Percentiles rank a stretch among this genome's conserved stretches.
These are phyloP conservation scores for Isabelozyma heimii DNA, from an alignment of 805 yeast genomes.

Conservation along the genomic window DNA sequence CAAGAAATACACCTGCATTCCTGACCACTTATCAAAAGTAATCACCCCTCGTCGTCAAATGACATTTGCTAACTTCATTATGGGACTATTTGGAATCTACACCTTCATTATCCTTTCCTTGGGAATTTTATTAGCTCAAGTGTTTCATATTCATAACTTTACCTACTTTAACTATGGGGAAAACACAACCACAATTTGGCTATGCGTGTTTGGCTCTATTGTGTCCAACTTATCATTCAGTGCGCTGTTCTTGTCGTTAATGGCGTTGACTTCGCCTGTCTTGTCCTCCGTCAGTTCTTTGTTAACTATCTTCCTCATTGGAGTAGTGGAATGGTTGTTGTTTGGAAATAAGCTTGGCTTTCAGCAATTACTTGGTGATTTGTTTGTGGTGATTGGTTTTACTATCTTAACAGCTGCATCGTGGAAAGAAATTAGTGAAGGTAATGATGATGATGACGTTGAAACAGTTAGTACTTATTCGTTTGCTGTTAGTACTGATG, in stretches of 20 bases:
- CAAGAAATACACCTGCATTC: conserved; percentile 74
- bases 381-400: conserved; percentile 69
- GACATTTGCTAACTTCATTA: conserved; percentile 75
- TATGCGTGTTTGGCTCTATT: conserved; percentile 50
- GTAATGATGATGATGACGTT: conserved; percentile 43
- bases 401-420: conserved; percentile 59
- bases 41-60: conserved; percentile 64
- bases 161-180: conserved; percentile 48
- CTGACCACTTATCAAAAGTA: conserved; percentile 44
- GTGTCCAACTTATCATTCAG: conserved; percentile 66
- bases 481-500: conserved; percentile 34
- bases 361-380: conserved; percentile 66
- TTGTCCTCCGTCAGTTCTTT: conserved; percentile 67
- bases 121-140: conserved; percentile 46
- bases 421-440: conserved; percentile 61
- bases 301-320: conserved; percentile 76
- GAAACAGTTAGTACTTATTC: conserved; percentile 41
- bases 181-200: conserved; percentile 37
- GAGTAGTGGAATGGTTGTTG: conserved; percentile 67
- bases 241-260: conserved; percentile 67
- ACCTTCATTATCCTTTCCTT: conserved; percentile 52
- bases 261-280: conserved; percentile 85
- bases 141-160: conserved; percentile 57
- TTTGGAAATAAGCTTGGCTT: conserved; percentile 56
- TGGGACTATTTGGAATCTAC: conserved; percentile 61